These are phyloP conservation scores for Angomonas desouzai DNA, from an alignment of 208 protist species.

Conservation along the genomic window DNA sequence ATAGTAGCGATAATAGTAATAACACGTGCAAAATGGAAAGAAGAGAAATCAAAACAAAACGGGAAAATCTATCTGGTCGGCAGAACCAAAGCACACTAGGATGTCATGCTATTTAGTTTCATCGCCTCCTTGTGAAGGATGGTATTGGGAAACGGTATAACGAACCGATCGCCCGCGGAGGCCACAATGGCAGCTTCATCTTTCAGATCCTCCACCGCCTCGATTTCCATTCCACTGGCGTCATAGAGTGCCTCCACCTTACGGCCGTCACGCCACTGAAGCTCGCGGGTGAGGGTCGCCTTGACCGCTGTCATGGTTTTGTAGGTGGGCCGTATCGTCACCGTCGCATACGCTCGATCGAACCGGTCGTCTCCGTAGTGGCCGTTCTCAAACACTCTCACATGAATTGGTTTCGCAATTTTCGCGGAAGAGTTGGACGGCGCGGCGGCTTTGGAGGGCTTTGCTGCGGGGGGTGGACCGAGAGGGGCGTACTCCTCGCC, in stretches of 20 bases:
- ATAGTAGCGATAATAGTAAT: too few species aligned
- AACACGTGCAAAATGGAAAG: too few species aligned
- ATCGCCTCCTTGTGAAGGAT: constrained; percentile 64
- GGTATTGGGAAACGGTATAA: constrained; percentile 74
- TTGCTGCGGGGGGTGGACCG: background rate
- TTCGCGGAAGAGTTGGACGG: background rate
- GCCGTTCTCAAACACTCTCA: constrained; percentile 87
- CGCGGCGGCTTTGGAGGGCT: background rate
- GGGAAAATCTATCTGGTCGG: too few species aligned
- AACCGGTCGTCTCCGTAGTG: constrained; percentile 71
- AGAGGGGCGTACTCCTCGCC: constrained; percentile 30
- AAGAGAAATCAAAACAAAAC: too few species aligned
- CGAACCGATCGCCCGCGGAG: constrained; percentile 78
- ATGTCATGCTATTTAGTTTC: constrained; percentile 23
- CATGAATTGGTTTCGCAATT: constrained; percentile 41
- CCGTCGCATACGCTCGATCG: constrained; percentile 54
- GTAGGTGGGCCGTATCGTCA: constrained; percentile 81
- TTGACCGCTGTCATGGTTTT: constrained; percentile 69
- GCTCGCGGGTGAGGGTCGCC: constrained; percentile 71
- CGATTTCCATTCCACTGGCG: constrained; percentile 65
- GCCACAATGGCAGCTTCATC: constrained; percentile 75
- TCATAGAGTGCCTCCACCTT: constrained; percentile 78
- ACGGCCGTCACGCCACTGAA: constrained; percentile 75
- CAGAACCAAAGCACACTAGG: background rate
- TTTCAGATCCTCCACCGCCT: constrained; percentile 33